Percentiles rank a stretch among this genome's conserved stretches.
These are phyloP conservation scores for Epithele typhae DNA, from an alignment of 768 basidiomycete genomes.

Conservation along the genomic window DNA sequence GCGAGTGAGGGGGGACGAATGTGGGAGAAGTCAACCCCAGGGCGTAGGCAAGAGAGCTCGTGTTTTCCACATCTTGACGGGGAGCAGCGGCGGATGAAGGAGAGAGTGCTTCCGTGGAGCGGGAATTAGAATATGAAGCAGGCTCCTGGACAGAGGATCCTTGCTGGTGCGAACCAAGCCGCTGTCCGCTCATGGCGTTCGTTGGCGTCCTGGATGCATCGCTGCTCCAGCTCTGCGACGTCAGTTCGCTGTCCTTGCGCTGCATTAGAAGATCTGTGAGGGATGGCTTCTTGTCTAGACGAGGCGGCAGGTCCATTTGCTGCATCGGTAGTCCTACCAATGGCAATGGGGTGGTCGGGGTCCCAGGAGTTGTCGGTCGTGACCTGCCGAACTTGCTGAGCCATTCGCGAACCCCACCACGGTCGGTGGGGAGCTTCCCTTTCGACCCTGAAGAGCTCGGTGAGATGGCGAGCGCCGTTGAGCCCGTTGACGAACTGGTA, in stretches of 20 bases:
- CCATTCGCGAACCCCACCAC: constrained; percentile 81
- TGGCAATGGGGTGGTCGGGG: constrained; percentile 21
- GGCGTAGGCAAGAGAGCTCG: no score
- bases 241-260: constrained; percentile 55
- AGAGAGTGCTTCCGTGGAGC: no score
- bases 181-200: constrained; percentile 25
- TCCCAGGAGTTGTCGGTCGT: constrained; percentile 36
- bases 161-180: constrained; percentile 6
- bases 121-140: not conserved
- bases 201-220: constrained; percentile 47
- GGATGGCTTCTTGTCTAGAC: constrained; percentile 53
- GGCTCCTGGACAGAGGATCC: no score
- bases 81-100: no score
- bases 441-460: constrained; percentile 40
- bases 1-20: constrained; percentile 14
- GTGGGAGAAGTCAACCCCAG: constrained; percentile 17
- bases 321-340: not conserved
- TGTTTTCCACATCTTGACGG: no score
- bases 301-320: constrained; percentile 27
- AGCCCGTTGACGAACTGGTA: no score
- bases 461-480: constrained; percentile 5
- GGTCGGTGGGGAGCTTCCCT: constrained; percentile 62
- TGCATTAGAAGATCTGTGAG: constrained; percentile 58
- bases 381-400: constrained; percentile 53
- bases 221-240: constrained; percentile 49